phyloP scores from a whole-genome alignment of 139 green algal genomes.

The Coccomyxa sp. region DNA sequence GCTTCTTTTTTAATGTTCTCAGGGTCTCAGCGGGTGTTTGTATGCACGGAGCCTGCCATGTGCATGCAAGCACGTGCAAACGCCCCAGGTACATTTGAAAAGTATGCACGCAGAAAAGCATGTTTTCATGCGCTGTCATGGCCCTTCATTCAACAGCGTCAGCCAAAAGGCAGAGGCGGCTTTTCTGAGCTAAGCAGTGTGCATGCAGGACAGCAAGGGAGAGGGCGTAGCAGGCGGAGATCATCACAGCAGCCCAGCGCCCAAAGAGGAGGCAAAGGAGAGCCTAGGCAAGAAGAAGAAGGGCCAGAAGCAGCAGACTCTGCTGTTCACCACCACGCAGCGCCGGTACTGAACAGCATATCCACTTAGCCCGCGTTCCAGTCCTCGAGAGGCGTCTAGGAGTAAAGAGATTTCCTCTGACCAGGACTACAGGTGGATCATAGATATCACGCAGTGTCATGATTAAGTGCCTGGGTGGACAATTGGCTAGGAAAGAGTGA shows the following conservation, averaged over 20 bases:
- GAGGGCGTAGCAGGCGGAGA: not conserved
- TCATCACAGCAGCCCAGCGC: not conserved
- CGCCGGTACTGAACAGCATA: conserved; percentile 23
- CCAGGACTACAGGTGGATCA: too few species aligned
- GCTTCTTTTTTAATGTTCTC: too few species aligned
- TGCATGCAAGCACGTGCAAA: not conserved
- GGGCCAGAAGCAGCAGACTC: conserved; percentile 11
- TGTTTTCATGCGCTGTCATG: not conserved
- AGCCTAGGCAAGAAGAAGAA: conserved; percentile 13
- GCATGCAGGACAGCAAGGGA: conserved; percentile 2
- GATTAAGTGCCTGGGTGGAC: too few species aligned
- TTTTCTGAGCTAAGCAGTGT: not conserved
- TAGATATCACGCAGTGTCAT: too few species aligned
- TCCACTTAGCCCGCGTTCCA: too few species aligned
- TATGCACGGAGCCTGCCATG: too few species aligned
- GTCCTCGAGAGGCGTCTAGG: too few species aligned
- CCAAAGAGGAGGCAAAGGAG: not conserved
- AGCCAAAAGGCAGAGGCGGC: not conserved
- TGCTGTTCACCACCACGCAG: conserved; percentile 12
- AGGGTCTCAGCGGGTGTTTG: too few species aligned
- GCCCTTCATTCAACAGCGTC: not conserved
- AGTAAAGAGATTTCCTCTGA: too few species aligned
- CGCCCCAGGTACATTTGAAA: not conserved
- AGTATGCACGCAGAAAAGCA: not conserved
- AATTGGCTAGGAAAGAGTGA: too few species aligned